Conservation (phyloP, 352 stramenopile species). For the Phytophthora capsici region DNA sequence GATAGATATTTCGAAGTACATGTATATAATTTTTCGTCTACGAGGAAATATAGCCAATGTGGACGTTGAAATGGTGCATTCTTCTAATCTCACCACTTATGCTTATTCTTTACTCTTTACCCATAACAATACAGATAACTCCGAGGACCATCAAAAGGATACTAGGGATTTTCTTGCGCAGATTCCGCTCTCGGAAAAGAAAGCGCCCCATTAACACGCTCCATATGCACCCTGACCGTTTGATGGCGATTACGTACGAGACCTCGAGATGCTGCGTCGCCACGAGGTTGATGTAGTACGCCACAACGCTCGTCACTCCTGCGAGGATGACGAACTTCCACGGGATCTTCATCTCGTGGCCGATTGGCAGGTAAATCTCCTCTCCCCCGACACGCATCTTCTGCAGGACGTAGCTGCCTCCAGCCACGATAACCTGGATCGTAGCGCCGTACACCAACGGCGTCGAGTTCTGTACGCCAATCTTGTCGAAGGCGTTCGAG, state of each 20-base stretch:
- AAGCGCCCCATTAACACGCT: conserved; percentile 78
- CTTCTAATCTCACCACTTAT: conserved; percentile 36
- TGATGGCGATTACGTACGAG: conserved; percentile 88
- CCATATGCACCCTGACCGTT: conserved; percentile 86
- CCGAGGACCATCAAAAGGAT: conserved; percentile 83
- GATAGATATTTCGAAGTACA: no score
- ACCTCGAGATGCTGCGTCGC: conserved; percentile 80
- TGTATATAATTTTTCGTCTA: conserved; percentile 12
- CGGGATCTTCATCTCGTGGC: conserved; percentile 62
- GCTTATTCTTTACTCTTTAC: conserved; percentile 54
- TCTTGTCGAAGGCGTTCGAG: conserved; percentile 87
- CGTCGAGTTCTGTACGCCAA: conserved; percentile 82
- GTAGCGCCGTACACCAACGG: conserved; percentile 73
- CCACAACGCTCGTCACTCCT: conserved; percentile 72
- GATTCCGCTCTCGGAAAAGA: conserved; percentile 72
- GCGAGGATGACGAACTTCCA: conserved; percentile 77
- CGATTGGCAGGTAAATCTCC: conserved; percentile 70
- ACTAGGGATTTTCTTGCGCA: conserved; percentile 85
- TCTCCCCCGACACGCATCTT: conserved; percentile 61
- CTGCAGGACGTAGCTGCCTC: conserved; percentile 67
- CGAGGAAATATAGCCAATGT: conserved; percentile 13
- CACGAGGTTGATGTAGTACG: conserved; percentile 87
- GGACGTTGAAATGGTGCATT: conserved; percentile 7
- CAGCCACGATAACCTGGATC: conserved; percentile 75
- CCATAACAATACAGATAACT: conserved; percentile 81